Evolutionary conservation across 345 rosid genomes (phyloP).

Genomic region (Melaleuca alternifolia): DNA sequence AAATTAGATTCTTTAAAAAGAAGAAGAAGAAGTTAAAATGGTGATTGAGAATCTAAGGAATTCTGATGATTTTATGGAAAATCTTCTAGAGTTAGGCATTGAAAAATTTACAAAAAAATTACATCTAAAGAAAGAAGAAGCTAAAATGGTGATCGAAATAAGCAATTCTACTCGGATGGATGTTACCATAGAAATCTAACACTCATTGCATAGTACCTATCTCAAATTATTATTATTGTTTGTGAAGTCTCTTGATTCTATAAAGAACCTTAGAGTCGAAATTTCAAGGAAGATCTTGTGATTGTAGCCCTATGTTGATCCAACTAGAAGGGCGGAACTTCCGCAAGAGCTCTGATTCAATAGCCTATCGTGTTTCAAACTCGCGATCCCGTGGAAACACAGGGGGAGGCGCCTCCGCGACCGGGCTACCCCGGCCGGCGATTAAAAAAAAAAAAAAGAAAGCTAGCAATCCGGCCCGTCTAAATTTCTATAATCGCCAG

Average conservation of each 20-base stretch:
- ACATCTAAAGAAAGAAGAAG: not conserved
- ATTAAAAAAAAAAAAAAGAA: not conserved
- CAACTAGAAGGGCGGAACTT: not conserved
- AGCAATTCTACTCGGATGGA: fast-evolving
- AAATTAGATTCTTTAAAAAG: too few species aligned
- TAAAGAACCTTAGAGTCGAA: too few species aligned
- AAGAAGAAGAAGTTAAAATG: too few species aligned
- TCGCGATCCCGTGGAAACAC: fast-evolving
- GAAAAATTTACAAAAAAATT: not conserved
- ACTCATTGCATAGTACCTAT: not conserved
- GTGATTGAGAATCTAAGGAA: too few species aligned
- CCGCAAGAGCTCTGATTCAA: not conserved
- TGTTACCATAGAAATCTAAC: not conserved
- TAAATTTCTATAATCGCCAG: not conserved
- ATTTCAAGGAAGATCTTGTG: not conserved
- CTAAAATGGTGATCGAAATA: fast-evolving
- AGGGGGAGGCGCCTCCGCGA: fast-evolving
- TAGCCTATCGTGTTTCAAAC: not conserved
- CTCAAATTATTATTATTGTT: not conserved
- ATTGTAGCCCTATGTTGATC: not conserved
- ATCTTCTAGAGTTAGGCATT: fast-evolving
- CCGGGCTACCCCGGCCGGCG: not conserved
- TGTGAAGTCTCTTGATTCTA: not conserved
- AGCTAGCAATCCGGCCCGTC: not conserved
- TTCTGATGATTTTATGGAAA: not conserved